Conservation (phyloP, 2,329 filamentous ascomycete genomes). For the Periconia digitata region DNA sequence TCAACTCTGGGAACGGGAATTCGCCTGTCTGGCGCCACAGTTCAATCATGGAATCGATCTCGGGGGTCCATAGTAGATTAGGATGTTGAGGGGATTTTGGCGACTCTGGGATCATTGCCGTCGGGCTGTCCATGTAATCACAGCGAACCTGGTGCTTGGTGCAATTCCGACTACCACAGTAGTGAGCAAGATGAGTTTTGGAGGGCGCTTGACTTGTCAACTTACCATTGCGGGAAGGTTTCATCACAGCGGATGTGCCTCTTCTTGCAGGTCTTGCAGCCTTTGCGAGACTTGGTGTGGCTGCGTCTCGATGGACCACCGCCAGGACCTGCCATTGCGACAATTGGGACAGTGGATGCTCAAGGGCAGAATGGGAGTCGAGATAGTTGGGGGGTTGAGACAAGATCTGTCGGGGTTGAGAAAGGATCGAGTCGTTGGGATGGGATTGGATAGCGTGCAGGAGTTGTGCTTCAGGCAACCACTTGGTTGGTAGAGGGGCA, state of each 20-base stretch:
- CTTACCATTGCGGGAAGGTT: conserved; percentile 94
- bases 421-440: conserved; percentile 11
- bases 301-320: conserved; percentile 88
- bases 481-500: conserved; percentile 1
- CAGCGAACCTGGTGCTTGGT: conserved; percentile 98
- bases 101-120: conserved; percentile 61
- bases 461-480: conserved; percentile 5
- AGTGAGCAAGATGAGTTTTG: too few species aligned
- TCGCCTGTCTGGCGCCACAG: conserved; percentile 81
- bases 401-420: background rate
- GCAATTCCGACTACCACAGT: conserved; percentile 76
- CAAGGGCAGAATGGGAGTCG: too few species aligned
- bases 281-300: conserved; percentile 98
- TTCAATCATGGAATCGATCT: conserved; percentile 78
- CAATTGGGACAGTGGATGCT: conserved; percentile 7
- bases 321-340: conserved; percentile 83
- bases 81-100: conserved; percentile 55
- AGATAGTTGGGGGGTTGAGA: too few species aligned
- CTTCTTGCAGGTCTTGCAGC: conserved; percentile 96
- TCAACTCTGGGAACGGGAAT: conserved; percentile 82
- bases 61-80: conserved; percentile 79
- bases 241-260: conserved; percentile 98
- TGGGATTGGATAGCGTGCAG: background rate
- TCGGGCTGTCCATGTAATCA: conserved; percentile 89
- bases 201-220: too few species aligned